phyloP scores from a whole-genome alignment of 1,284 basidiomycete genomes.

The Anthracocystis panici-leucophaei region DNA sequence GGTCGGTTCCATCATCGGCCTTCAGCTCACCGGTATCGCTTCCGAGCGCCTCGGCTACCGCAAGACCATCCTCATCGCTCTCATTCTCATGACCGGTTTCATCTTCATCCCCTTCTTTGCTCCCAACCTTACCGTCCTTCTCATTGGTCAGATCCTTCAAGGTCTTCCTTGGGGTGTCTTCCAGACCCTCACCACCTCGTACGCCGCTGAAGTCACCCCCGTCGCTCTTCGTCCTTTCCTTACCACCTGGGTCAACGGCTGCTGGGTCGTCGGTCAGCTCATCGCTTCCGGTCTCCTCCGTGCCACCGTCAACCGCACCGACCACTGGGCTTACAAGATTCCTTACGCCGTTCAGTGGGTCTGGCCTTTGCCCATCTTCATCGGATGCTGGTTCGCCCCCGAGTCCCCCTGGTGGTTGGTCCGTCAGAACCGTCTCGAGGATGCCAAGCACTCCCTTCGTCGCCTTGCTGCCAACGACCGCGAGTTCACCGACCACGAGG shows the following conservation, averaged over 20 bases:
- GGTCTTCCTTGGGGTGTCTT: slow-evolving; percentile 72
- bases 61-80: slow-evolving; percentile 65
- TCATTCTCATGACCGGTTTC: slow-evolving; percentile 67
- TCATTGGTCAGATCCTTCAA: slow-evolving; percentile 70
- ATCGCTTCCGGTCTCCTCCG: slow-evolving; percentile 72
- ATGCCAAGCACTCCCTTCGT: slow-evolving; percentile 70
- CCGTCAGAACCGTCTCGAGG: slow-evolving; percentile 71
- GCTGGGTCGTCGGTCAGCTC: slow-evolving; percentile 71
- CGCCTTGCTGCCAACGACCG: slow-evolving; percentile 69
- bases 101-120: slow-evolving; percentile 71
- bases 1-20: slow-evolving; percentile 70
- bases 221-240: slow-evolving; percentile 72
- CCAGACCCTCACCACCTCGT: slow-evolving; percentile 72
- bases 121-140: slow-evolving; percentile 68
- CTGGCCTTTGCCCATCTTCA: slow-evolving; percentile 68
- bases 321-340: slow-evolving; percentile 70
- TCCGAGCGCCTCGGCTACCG: slow-evolving; percentile 71
- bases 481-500: slow-evolving; percentile 66
- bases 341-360: slow-evolving; percentile 72
- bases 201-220: slow-evolving; percentile 73
- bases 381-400: slow-evolving; percentile 67
- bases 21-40: slow-evolving; percentile 69
- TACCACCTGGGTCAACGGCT: slow-evolving; percentile 73
- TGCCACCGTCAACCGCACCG: slow-evolving; percentile 62
- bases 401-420: slow-evolving; percentile 72